These are phyloP conservation scores for Coniochaeta hoffmannii DNA, from an alignment of 2,329 filamentous ascomycete species.

Conservation along the genomic window DNA sequence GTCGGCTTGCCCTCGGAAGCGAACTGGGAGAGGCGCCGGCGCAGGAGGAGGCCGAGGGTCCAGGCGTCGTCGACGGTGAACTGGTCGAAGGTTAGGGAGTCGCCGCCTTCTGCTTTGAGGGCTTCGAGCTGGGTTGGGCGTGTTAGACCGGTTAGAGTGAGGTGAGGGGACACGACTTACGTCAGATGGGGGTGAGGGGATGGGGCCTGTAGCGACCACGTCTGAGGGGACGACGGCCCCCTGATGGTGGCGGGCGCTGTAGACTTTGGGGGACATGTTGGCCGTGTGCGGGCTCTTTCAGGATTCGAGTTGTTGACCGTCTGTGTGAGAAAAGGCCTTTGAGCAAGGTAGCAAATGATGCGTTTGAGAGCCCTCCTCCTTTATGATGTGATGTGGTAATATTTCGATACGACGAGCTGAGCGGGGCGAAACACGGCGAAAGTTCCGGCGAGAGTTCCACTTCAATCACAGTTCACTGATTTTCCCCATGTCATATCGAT, in stretches of 20 bases:
- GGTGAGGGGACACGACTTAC: slow-evolving; percentile 6
- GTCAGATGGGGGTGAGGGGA: slow-evolving; percentile 11
- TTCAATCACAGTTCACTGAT: too few species aligned
- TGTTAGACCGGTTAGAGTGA: background rate
- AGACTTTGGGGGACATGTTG: slow-evolving; percentile 3
- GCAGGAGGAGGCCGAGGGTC: slow-evolving; percentile 56
- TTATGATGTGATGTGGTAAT: too few species aligned
- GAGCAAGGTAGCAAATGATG: too few species aligned
- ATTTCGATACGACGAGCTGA: too few species aligned
- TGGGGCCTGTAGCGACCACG: slow-evolving; percentile 3
- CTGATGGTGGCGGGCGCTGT: background rate
- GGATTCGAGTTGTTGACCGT: background rate
- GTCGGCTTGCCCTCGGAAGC: slow-evolving; percentile 35
- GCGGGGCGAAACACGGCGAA: background rate
- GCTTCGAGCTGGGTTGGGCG: slow-evolving; percentile 15
- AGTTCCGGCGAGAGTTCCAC: background rate
- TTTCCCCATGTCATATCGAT: too few species aligned
- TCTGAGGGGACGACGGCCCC: background rate
- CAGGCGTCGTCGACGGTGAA: slow-evolving; percentile 61
- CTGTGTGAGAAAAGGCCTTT: too few species aligned
- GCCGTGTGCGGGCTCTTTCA: background rate
- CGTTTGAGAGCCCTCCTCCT: too few species aligned
- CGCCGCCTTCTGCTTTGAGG: slow-evolving; percentile 20
- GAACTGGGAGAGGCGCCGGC: slow-evolving; percentile 51
- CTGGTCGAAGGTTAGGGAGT: slow-evolving; percentile 36